phyloP scores from a whole-genome alignment of 345 rosid species.

The Salix udensis region DNA sequence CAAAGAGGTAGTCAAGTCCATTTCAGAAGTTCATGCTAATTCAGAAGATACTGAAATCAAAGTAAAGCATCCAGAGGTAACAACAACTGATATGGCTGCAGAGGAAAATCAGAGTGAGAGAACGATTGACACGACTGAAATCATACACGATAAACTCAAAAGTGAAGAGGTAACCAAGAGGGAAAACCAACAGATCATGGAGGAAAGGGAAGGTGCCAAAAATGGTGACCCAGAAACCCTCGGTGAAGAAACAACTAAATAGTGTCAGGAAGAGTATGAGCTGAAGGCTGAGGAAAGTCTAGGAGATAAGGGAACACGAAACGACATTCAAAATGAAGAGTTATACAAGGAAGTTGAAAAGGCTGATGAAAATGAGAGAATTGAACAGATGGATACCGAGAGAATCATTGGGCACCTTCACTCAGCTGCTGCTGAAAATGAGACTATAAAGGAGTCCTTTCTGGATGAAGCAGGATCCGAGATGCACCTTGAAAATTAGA shows the following conservation, averaged over 20 bases:
- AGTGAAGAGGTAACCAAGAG: slow-evolving; percentile 15
- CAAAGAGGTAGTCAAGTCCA: slow-evolving; percentile 14
- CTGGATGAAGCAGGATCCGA: slow-evolving; percentile 6
- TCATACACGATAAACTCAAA: slow-evolving; percentile 23
- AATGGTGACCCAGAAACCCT: slow-evolving; percentile 14
- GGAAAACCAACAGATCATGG: slow-evolving; percentile 21
- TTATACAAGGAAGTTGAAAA: slow-evolving; percentile 1
- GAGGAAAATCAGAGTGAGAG: slow-evolving; percentile 15
- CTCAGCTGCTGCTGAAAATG: slow-evolving; percentile 17
- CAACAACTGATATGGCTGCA: slow-evolving; percentile 1
- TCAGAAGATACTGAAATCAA: slow-evolving; percentile 19
- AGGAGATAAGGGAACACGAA: slow-evolving; percentile 4
- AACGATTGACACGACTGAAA: slow-evolving; percentile 21
- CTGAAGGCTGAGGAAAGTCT: slow-evolving; percentile 18
- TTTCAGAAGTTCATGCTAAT: not conserved
- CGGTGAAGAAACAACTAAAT: slow-evolving; percentile 22
- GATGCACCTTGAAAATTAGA: slow-evolving; percentile 5
- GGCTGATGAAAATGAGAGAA: too few relatives aligned
- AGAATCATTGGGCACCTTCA: slow-evolving; percentile 18
- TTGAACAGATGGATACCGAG: slow-evolving; percentile 18
- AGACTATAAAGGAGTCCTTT: slow-evolving; percentile 17
- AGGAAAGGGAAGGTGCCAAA: slow-evolving; percentile 29
- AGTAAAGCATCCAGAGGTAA: slow-evolving; percentile 18
- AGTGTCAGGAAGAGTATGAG: slow-evolving; percentile 24
- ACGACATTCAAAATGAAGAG: slow-evolving; percentile 27